Conservation (phyloP, 2,329 filamentous ascomycete genomes). For the Cryphonectria parasitica region DNA sequence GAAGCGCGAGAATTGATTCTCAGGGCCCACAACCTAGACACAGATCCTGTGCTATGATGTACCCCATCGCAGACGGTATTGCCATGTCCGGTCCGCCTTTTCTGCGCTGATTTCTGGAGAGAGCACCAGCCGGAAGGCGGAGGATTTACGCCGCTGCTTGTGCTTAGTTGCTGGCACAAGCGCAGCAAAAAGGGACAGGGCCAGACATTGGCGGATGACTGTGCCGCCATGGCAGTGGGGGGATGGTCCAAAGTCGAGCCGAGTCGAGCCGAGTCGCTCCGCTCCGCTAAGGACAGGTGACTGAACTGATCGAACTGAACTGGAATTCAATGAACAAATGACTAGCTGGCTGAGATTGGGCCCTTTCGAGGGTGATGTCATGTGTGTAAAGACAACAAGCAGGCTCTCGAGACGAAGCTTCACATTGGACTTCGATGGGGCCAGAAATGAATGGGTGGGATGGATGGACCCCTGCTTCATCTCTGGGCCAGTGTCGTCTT, state of each 20-base stretch:
- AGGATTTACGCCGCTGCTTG: slow-evolving; percentile 7
- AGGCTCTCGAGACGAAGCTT: neutral
- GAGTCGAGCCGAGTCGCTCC: slow-evolving; percentile 1
- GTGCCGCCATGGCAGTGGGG: slow-evolving; percentile 14
- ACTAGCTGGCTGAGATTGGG: neutral
- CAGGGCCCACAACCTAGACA: neutral
- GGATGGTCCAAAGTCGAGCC: neutral
- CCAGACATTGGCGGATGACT: slow-evolving; percentile 21
- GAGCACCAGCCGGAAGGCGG: slow-evolving; percentile 16
- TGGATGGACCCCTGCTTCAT: neutral
- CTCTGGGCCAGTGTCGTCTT: neutral
- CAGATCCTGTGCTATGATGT: neutral
- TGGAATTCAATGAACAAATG: neutral
- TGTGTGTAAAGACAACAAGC: neutral
- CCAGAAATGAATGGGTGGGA: neutral
- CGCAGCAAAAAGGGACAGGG: slow-evolving; percentile 6
- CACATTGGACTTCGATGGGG: neutral
- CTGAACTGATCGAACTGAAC: neutral
- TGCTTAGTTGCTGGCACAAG: slow-evolving; percentile 14
- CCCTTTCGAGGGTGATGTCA: neutral
- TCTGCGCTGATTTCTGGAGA: slow-evolving; percentile 8
- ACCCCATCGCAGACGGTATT: slow-evolving; percentile 1
- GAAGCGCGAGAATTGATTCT: slow-evolving; percentile 7
- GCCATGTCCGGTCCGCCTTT: slow-evolving; percentile 19
- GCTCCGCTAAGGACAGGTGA: neutral